These are phyloP conservation scores for Xylaria telfairii DNA, from an alignment of 495 filamentous ascomycete genomes.

Conservation along the genomic window DNA sequence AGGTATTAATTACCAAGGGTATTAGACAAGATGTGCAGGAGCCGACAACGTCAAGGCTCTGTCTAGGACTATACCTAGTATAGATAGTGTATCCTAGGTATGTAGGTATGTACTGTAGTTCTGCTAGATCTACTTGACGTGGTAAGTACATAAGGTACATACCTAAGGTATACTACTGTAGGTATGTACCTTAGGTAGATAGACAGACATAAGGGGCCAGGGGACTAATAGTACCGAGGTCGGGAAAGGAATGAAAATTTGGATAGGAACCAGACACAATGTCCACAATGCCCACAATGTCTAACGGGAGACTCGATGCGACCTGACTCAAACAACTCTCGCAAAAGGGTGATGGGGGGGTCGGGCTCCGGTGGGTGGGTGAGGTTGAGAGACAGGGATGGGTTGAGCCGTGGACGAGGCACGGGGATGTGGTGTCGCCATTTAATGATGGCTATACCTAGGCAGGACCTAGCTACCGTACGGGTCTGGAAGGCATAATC, in stretches of 20 bases:
- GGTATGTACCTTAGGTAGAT: too few species aligned
- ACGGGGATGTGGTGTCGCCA: conserved; percentile 14
- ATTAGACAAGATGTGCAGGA: neutral
- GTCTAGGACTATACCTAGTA: neutral
- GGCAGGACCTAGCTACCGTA: too few species aligned
- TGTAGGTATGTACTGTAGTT: too few species aligned
- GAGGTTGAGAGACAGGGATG: conserved; percentile 16
- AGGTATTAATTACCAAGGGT: neutral
- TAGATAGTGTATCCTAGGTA: too few species aligned
- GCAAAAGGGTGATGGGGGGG: conserved; percentile 1
- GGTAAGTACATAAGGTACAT: too few species aligned
- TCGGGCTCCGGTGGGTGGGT: conserved; percentile 17
- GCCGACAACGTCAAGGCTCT: neutral
- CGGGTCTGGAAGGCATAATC: conserved; percentile 13
- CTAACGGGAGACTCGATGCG: neutral
- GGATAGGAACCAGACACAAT: neutral
- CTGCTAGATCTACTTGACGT: too few species aligned
- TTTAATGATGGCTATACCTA: neutral
- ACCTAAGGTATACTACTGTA: too few species aligned
- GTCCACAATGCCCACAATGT: too few species aligned
- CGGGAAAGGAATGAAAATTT: neutral
- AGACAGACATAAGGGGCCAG: neutral
- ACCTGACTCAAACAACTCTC: conserved; percentile 21
- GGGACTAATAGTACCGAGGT: neutral
- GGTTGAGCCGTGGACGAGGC: conserved; percentile 11